These are phyloP conservation scores for Suhomyces sp. DNA, from an alignment of 805 yeast species.

Conservation along the genomic window DNA sequence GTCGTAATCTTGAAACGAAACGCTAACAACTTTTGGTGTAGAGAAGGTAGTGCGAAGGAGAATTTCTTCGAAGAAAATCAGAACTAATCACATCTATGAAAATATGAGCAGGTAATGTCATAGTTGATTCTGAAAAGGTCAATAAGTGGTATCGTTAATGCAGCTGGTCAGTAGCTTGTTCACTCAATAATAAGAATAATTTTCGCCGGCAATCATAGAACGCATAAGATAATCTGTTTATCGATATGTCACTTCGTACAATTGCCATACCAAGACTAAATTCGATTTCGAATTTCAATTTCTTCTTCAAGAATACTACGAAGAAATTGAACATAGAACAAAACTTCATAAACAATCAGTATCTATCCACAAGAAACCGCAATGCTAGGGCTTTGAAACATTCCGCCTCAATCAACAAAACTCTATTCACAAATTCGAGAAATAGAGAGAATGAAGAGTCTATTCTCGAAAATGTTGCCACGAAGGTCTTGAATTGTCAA, in stretches of 20 bases:
- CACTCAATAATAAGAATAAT: neutral
- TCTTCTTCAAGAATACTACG: constrained; percentile 36
- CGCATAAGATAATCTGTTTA: neutral
- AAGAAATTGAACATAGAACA: constrained; percentile 27
- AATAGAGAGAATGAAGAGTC: constrained; percentile 6
- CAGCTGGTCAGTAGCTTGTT: neutral
- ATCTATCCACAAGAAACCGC: constrained; percentile 7
- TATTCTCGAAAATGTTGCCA: constrained; percentile 39
- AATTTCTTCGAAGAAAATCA: neutral
- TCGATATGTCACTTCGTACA: constrained; percentile 17
- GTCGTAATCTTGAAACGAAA: neutral
- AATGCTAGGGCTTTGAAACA: neutral
- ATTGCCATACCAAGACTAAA: constrained; percentile 14
- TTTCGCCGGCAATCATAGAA: neutral
- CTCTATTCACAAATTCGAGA: neutral
- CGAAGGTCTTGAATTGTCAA: constrained; percentile 45
- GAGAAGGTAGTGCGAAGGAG: neutral
- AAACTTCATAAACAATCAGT: constrained; percentile 35
- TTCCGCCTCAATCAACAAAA: neutral
- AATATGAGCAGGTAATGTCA: neutral
- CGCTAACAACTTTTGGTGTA: neutral
- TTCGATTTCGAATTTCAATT: constrained; percentile 25
- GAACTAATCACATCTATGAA: neutral
- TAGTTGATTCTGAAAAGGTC: neutral
- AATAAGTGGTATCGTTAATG: neutral